Percentiles rank a stretch among this genome's conserved stretches.
These are phyloP conservation scores for Pestalotiopsis sp. DNA, from an alignment of 2,329 filamentous ascomycete genomes.

Conservation along the genomic window DNA sequence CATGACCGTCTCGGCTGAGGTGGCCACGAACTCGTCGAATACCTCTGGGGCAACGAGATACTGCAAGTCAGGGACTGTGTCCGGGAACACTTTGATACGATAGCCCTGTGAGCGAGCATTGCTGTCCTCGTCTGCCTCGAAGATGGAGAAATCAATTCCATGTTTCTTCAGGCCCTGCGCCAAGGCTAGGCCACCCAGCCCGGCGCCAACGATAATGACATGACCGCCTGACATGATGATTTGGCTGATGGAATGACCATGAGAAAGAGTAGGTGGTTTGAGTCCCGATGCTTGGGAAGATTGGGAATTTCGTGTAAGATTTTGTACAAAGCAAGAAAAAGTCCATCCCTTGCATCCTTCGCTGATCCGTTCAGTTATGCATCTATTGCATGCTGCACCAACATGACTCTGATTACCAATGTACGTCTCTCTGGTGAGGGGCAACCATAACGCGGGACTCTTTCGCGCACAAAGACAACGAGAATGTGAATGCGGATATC, in stretches of 20 bases:
- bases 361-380: neutral
- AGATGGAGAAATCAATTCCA: conserved; percentile 12
- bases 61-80: conserved; percentile 2
- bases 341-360: neutral
- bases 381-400: neutral
- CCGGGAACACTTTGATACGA: neutral
- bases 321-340: neutral
- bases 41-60: neutral
- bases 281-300: neutral
- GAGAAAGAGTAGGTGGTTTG: neutral
- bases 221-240: neutral
- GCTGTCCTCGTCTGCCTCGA: conserved; percentile 6
- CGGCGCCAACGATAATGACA: conserved; percentile 17
- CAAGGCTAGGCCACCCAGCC: conserved; percentile 18
- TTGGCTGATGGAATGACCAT: neutral
- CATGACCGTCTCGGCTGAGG: conserved; percentile 2
- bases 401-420: neutral
- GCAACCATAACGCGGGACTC: neutral
- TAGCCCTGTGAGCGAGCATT: conserved; percentile 13
- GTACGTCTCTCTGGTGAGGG: neutral
- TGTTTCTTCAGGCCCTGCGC: conserved; percentile 15
- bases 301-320: neutral
- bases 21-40: neutral
- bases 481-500: neutral
- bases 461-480: neutral